Evolutionary conservation across 2,329 filamentous ascomycete species (phyloP).

Genomic region (Alternaria panax): DNA sequence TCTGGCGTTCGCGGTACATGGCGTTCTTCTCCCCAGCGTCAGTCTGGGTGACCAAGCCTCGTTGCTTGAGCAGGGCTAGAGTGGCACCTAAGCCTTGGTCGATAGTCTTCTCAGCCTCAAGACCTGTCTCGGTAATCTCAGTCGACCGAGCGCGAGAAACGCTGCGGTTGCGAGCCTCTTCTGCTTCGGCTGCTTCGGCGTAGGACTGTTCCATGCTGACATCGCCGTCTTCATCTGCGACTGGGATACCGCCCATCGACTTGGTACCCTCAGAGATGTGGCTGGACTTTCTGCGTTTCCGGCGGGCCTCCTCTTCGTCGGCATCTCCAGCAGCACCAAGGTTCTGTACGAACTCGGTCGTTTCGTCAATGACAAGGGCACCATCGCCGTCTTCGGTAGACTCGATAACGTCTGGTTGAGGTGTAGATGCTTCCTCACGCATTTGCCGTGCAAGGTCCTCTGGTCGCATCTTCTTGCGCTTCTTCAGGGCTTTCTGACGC

Average conservation of each 20-base stretch:
- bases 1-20: constrained; percentile 73
- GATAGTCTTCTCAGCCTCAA: constrained; percentile 85
- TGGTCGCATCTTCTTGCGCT: constrained; percentile 84
- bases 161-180: constrained; percentile 50
- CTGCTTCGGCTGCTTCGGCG: constrained; percentile 59
- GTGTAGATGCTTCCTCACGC: constrained; percentile 65
- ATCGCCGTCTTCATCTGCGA: constrained; percentile 61
- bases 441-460: constrained; percentile 88
- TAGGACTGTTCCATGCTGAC: constrained; percentile 62
- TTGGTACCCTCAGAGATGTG: constrained; percentile 35
- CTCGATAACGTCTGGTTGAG: constrained; percentile 59
- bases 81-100: constrained; percentile 81
- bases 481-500: constrained; percentile 83
- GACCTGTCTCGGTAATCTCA: constrained; percentile 70
- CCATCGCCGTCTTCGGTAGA: constrained; percentile 65
- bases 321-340: constrained; percentile 61
- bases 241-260: constrained; percentile 34
- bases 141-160: constrained; percentile 50
- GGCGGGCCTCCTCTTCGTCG: constrained; percentile 53
- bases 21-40: constrained; percentile 70
- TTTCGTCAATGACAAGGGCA: constrained; percentile 95
- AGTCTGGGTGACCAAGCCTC: constrained; percentile 76
- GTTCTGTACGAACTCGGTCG: constrained; percentile 90
- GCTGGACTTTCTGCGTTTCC: constrained; percentile 54
- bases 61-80: constrained; percentile 81